Evolutionary conservation across 768 basidiomycete species (phyloP).

Genomic region (Podaxis carcinomalis): DNA sequence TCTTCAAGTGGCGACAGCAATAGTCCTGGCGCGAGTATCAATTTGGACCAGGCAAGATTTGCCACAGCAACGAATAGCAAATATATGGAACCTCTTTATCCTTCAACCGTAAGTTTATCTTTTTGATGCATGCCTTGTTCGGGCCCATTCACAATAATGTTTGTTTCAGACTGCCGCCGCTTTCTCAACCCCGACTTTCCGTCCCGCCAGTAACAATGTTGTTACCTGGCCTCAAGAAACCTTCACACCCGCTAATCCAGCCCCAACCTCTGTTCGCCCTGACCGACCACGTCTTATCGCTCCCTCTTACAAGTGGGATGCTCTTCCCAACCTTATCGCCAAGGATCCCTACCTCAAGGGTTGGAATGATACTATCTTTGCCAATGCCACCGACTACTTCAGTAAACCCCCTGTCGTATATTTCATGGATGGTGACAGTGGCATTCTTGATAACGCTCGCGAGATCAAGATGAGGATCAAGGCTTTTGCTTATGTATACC

Average conservation of each 20-base stretch:
- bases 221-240: slow-evolving; percentile 76
- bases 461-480: slow-evolving; percentile 90
- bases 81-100: slow-evolving; percentile 82
- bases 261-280: slow-evolving; percentile 55
- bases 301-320: slow-evolving; percentile 87
- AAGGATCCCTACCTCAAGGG: slow-evolving; percentile 79
- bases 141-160: slow-evolving; percentile 5
- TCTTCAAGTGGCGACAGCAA: slow-evolving; percentile 40
- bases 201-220: slow-evolving; percentile 39
- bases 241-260: slow-evolving; percentile 62
- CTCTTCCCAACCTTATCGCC: slow-evolving; percentile 70
- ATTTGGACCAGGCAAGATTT: slow-evolving; percentile 60
- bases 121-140: neutral
- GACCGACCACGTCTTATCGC: slow-evolving; percentile 92
- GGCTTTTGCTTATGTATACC: slow-evolving; percentile 86
- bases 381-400: slow-evolving; percentile 78
- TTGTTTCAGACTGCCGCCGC: slow-evolving; percentile 60
- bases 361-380: slow-evolving; percentile 92
- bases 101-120: slow-evolving; percentile 68
- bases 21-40: slow-evolving; percentile 53
- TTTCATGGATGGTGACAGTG: slow-evolving; percentile 75
- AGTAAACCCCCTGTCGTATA: slow-evolving; percentile 63
- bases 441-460: slow-evolving; percentile 89
- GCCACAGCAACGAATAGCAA: slow-evolving; percentile 76
- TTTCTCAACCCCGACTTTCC: slow-evolving; percentile 70